Evolutionary conservation across 148 eudicot species (phyloP).

Genomic region (Limonium bicolor): DNA sequence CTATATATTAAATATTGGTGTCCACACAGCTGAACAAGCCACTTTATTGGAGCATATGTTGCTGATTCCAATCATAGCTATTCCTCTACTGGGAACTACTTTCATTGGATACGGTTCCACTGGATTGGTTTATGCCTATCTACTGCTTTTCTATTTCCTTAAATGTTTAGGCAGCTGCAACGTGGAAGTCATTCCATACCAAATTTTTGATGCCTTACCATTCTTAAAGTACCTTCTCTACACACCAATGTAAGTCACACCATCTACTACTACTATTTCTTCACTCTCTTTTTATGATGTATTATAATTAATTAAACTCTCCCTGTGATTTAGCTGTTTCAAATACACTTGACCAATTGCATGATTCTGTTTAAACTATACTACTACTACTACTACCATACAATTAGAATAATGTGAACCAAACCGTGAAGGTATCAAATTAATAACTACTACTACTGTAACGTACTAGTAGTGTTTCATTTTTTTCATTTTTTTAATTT

Average conservation of each 20-base stretch:
- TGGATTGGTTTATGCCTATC: constrained; percentile 40
- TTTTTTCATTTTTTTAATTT: no score
- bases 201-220: constrained; percentile 43
- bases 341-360: no score
- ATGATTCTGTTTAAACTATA: no score
- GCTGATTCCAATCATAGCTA: constrained; percentile 26
- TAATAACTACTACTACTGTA: no score
- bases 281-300: no score
- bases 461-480: no score
- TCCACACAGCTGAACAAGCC: constrained; percentile 54
- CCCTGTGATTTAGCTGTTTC: no score
- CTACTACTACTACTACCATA: no score
- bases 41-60: constrained; percentile 54
- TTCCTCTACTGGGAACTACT: constrained; percentile 41
- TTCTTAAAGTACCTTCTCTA: constrained; percentile 42
- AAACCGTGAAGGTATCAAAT: no score
- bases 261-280: no score
- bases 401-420: no score
- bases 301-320: no score
- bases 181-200: constrained; percentile 59
- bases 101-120: constrained; percentile 44
- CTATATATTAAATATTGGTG: background rate
- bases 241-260: constrained; percentile 91
- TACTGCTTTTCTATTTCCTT: constrained; percentile 54
- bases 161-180: constrained; percentile 68